Evolutionary conservation across 2,329 filamentous ascomycete species (phyloP).

Genomic region (Colletotrichum euphorbiae): DNA sequence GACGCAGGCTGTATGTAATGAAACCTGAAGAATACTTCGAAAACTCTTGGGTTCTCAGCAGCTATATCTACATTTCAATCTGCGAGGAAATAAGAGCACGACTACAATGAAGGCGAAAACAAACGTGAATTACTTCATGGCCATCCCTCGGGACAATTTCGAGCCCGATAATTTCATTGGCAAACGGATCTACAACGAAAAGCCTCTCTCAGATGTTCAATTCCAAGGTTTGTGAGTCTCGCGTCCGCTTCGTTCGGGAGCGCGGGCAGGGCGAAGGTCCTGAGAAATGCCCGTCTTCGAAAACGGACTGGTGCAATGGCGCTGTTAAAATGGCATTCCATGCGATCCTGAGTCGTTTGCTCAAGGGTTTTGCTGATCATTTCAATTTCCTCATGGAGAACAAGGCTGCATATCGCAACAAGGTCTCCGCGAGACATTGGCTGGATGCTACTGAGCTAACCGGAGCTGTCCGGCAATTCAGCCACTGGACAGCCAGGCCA

Average conservation of each 20-base stretch:
- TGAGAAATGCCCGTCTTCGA: not conserved
- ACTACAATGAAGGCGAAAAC: not conserved
- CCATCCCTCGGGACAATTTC: not conserved
- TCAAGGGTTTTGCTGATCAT: not conserved
- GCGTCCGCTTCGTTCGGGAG: not conserved
- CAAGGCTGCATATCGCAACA: too few species aligned
- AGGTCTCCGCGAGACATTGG: too few species aligned
- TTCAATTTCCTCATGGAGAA: not conserved
- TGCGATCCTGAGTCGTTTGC: not conserved
- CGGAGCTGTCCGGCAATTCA: too few species aligned
- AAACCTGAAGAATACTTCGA: not conserved
- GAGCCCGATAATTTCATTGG: not conserved
- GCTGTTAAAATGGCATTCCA: not conserved
- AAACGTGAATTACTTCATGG: not conserved
- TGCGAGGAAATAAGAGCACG: not conserved
- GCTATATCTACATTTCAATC: not conserved
- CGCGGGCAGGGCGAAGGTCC: not conserved
- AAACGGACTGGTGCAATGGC: not conserved
- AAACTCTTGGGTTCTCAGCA: not conserved
- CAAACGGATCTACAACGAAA: not conserved
- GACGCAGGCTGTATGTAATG: not conserved
- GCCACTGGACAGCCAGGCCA: too few species aligned
- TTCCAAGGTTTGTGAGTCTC: not conserved
- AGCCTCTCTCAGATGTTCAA: not conserved
- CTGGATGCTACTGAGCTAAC: too few species aligned